Evolutionary conservation across 1,284 basidiomycete genomes (phyloP).

Genomic region (Athelia sp.): DNA sequence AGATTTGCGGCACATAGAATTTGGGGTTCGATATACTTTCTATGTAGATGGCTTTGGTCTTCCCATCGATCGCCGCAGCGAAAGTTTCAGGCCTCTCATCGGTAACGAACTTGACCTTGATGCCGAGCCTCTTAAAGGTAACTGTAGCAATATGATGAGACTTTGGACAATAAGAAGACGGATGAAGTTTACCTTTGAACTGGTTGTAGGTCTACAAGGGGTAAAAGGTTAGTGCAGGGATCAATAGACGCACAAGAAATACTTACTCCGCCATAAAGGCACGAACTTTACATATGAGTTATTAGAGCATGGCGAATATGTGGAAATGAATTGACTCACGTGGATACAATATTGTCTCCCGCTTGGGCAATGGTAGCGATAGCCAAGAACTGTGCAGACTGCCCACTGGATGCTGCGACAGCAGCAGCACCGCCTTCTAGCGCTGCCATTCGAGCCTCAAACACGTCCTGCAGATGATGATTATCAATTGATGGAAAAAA

Average conservation of each 20-base stretch:
- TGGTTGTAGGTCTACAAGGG: conserved; percentile 80
- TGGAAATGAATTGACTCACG: conserved; percentile 32
- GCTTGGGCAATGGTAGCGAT: conserved; percentile 57
- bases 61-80: conserved; percentile 70
- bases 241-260: background rate
- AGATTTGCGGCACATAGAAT: conserved; percentile 70
- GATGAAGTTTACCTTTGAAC: conserved; percentile 68
- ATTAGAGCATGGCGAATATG: no score
- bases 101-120: conserved; percentile 74
- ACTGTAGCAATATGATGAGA: conserved; percentile 39
- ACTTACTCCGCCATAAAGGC: conserved; percentile 64
- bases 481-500: background rate
- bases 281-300: conserved; percentile 32
- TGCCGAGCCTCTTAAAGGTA: conserved; percentile 74
- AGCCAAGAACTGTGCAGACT: conserved; percentile 80
- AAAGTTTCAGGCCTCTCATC: conserved; percentile 61
- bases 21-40: conserved; percentile 88
- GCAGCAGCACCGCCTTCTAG: conserved; percentile 82
- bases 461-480: conserved; percentile 58
- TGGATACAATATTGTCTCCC: conserved; percentile 81
- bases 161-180: background rate
- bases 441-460: conserved; percentile 81
- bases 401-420: conserved; percentile 76
- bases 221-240: background rate
- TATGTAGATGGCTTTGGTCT: conserved; percentile 75